Evolutionary conservation across 2,329 filamentous ascomycete species (phyloP), one percentile per base, ranked within the genome.

Genomic region (Alternaria solani): DNA sequence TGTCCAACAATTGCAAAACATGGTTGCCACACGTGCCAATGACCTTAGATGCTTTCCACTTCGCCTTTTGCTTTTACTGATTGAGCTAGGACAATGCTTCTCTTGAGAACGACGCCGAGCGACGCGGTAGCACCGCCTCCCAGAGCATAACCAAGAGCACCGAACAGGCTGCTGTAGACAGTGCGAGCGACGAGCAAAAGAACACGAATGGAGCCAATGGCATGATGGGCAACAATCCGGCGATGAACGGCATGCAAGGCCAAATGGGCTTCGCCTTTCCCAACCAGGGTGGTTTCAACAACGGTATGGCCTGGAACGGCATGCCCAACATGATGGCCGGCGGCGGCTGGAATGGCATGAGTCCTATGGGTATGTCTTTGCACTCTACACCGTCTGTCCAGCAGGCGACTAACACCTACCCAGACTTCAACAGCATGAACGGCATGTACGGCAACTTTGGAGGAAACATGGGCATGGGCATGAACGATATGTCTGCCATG

Each of bases 371-470:
- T 97, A 87, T 76, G 91, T 84, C 39, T 51, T 51, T 34, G 41
- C 65, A 63, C 11, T 12, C 14, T 16, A 42, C 5, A 12, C 23
- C 14, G 80, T 62, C 49, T 11, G 5, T 14, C 39, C 5, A 55
- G 9, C 32, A 43, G 20, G 9, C 16, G 11, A 48, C 75, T 74
- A 69, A 73, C 48, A 16, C 6, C 8, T 18, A 9, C 6, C 2
- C 18, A 75, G 72, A 73, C 34, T 75, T 68, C 62, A 73, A 79
- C 74, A 71, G 88, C 75, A 94, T 95, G 90, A 73, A 73, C 55
- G 83, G 90, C 68, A 95, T 96, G 92, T 91, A 88, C 83, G 88
- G 88, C 83, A 88, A 89, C 83, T 92, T 90, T 79, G 87, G 87
- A 81, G 82, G 83, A 76, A 87, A 88, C 65, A 77, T 77, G 85